Evolutionary conservation across 2,329 filamentous ascomycete species (phyloP).

Genomic region (Fusarium phyllophilum): DNA sequence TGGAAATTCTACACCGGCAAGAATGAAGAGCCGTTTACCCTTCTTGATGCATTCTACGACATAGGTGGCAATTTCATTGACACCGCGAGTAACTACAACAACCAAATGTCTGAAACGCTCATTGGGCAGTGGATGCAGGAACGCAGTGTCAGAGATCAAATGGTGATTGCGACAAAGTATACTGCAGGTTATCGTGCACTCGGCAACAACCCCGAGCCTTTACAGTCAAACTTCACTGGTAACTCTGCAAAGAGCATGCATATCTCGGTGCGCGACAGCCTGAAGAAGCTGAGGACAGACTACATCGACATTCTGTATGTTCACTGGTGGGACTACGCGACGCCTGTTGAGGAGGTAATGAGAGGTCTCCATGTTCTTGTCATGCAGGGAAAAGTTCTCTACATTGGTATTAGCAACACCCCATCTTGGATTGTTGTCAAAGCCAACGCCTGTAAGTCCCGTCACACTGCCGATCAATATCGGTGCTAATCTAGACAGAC

Average conservation of each 20-base stretch:
- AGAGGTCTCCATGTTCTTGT: constrained; percentile 11
- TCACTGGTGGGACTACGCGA: constrained; percentile 40
- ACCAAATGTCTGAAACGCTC: background rate
- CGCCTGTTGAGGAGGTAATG: constrained; percentile 20
- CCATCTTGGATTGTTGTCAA: constrained; percentile 46
- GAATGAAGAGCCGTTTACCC: background rate
- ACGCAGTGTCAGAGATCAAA: background rate
- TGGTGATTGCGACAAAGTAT: background rate
- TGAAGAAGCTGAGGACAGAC: constrained; percentile 53
- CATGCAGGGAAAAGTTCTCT: constrained; percentile 38
- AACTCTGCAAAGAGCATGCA: constrained; percentile 52
- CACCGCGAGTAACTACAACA: accelerated
- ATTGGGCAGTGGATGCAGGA: background rate
- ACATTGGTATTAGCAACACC: constrained; percentile 46
- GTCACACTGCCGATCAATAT: too few species aligned
- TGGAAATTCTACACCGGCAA: background rate
- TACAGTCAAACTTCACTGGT: constrained; percentile 49
- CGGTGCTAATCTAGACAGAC: background rate
- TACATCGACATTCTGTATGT: constrained; percentile 49
- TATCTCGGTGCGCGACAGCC: constrained; percentile 52
- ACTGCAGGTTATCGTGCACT: accelerated
- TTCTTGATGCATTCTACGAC: accelerated
- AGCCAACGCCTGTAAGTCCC: background rate
- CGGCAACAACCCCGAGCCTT: accelerated
- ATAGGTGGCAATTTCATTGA: background rate